Base-by-base conservation (phyloP, 1,139 yeast genomes). In the Martiniozyma asiatica region DNA sequence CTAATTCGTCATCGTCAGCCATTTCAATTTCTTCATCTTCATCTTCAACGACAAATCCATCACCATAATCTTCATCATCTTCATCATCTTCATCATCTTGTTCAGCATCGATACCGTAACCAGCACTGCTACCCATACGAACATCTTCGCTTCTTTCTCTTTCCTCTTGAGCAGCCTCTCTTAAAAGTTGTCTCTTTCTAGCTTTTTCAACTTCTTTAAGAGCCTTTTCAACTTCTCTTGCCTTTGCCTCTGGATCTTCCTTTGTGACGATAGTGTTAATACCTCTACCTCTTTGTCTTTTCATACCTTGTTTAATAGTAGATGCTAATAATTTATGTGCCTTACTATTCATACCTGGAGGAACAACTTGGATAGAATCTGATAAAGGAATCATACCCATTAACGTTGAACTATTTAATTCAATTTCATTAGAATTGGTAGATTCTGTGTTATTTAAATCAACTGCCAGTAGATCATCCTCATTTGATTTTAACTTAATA, bases 191-290 rank as follows among this genome's bases (percentile, higher is more conserved):
- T 63, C 73, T 77, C 60, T 87, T 64, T 63, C 74, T 68, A 54
- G 77, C 70, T 55, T 79, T 70, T 49, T 70, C 58, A 38, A 74
- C 64, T 56, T 81, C 73, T 43, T 73, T 71, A 46, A 79, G 94
- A 38, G 73, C 75, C 56, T 73, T 81, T 51, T 84, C 95, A 20
- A 87, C 74, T 44, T 73, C 73, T 47, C 81, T 71, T 48, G 85
- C 87, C 42, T 76, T 75, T 53, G 77, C 63, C 51, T 84, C 82
- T 2, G 98, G 98, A 59, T 89, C 98, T 37, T 73, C 79, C 17
- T 72, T 70, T 3, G 94, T 81, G 27, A 81, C 75, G 17, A 84
- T 75, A 26, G 80, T 77, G 37, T 76, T 74, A 26, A 75, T 73
- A 21, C 63, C 63, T 25, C 61, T 56, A 6, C 47, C 36, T 48